Base-by-base conservation (phyloP, 2,329 filamentous ascomycete genomes). In the Arthroderma sp. region DNA sequence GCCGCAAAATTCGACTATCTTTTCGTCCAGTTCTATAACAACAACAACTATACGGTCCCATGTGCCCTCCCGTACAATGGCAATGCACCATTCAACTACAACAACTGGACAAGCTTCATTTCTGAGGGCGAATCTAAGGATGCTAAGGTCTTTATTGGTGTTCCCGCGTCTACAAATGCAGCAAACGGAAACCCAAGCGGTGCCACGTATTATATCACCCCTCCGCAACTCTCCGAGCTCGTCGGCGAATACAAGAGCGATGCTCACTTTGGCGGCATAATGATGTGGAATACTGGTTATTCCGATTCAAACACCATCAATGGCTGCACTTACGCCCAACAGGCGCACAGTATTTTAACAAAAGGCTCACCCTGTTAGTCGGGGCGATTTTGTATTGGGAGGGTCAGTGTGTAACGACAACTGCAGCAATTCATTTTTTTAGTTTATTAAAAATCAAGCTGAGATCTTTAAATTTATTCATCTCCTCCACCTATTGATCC, bases 11-110 rank as follows among this genome's bases (percentile, higher is more conserved):
- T 64, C 50, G 66, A 69, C 47, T 67, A 64, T 46, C 53, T 70
- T n/a, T 69, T 61, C 49, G 59, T 68, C 6, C 66, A 69, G 46
- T 69, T 67, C 52, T 69, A 68, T 55, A 69, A 69, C 50, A 68
- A 65, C 36, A 60, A 56, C 10, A 52, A 52, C 36, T 60, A 55
- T 43, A 54, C 54, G 9, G 46, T 52, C 44, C 36, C 36, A 8
- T 38, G 36, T 27, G 9, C 36, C 22, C 36, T 38, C 8, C 36
- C 36, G 8, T 38, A 9, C 15, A 38, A 38, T 27, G 36, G 36
- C 8, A 49, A 54, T 30, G 50, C 51, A 2, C 15, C 49, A 1
- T 53, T 57, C 44, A 59, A 59, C 45, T 59, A 49, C 39, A 34
- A 52, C 37, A 49, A 44, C 5, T 55, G 53, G 53, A 48, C 49